Conservation (phyloP, 257 asterid species). For the Jacaranda copaia region DNA sequence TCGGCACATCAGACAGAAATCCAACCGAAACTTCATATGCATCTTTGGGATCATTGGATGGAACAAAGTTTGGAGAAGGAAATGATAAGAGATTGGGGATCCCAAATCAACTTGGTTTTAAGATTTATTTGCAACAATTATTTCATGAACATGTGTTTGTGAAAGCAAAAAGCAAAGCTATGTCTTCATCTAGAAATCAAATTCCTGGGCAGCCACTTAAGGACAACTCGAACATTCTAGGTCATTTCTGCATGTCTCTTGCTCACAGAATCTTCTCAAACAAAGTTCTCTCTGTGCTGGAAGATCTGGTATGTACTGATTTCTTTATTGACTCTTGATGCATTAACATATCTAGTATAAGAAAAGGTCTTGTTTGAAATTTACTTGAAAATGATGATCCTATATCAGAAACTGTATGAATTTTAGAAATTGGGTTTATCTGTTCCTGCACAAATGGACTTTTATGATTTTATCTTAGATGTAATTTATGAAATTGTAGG, state of each 20-base stretch:
- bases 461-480: slow-evolving; percentile 10
- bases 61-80: slow-evolving; percentile 52
- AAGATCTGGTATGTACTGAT: slow-evolving; percentile 73
- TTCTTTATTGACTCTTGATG: slow-evolving; percentile 27
- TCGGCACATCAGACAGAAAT: slow-evolving; percentile 39
- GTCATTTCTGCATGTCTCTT: slow-evolving; percentile 89
- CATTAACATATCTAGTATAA: background rate
- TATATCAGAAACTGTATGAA: background rate
- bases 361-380: background rate
- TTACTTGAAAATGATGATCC: slow-evolving; percentile 11
- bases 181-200: slow-evolving; percentile 56
- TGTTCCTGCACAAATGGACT: slow-evolving; percentile 5
- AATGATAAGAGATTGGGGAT: slow-evolving; percentile 53
- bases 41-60: slow-evolving; percentile 49
- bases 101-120: slow-evolving; percentile 75
- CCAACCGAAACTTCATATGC: slow-evolving; percentile 46
- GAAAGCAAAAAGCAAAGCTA: slow-evolving; percentile 70
- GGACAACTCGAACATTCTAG: slow-evolving; percentile 75
- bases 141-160: slow-evolving; percentile 90
- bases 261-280: slow-evolving; percentile 95
- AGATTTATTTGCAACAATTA: slow-evolving; percentile 81
- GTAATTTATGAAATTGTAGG: slow-evolving; percentile 58
- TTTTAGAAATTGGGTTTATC: background rate
- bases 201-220: slow-evolving; percentile 61
- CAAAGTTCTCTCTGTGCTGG: slow-evolving; percentile 80